phyloP scores from a whole-genome alignment of 1,284 basidiomycete genomes.

The Leccinum subrobustum region DNA sequence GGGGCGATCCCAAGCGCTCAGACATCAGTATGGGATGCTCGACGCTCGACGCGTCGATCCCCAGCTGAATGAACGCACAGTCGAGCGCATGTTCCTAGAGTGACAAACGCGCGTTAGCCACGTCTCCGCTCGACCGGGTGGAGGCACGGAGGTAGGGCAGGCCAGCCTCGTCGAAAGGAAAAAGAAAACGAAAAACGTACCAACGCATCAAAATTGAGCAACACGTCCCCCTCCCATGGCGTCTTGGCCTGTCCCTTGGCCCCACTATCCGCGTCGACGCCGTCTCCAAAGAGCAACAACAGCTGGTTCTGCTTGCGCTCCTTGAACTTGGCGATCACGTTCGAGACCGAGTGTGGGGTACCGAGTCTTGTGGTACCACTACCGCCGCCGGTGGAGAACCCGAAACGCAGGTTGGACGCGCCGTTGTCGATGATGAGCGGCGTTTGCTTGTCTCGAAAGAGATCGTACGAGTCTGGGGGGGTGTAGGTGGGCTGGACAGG shows the following conservation, averaged over 20 bases:
- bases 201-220: conserved; percentile 88
- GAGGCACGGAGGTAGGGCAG: not conserved
- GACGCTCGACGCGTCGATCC: conserved; percentile 77
- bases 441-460: conserved; percentile 43
- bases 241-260: conserved; percentile 75
- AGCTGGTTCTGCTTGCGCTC: conserved; percentile 83
- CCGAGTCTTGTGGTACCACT: not conserved
- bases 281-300: conserved; percentile 82
- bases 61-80: conserved; percentile 86
- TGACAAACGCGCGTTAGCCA: not conserved
- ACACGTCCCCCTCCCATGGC: conserved; percentile 89
- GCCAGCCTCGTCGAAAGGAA: not conserved
- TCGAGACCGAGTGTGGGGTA: conserved; percentile 59
- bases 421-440: conserved; percentile 95
- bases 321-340: conserved; percentile 82
- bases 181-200: conserved; percentile 49
- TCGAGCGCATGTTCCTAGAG: conserved; percentile 91
- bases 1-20: conserved; percentile 86
- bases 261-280: conserved; percentile 80
- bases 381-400: conserved; percentile 63
- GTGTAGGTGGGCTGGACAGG: conserved; percentile 22
- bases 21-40: conserved; percentile 94
- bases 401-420: conserved; percentile 83
- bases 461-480: conserved; percentile 39
- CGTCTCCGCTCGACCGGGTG: not conserved